Base-by-base conservation (phyloP, 2,329 filamentous ascomycete species). In the Rhynchosporium agropyri region DNA sequence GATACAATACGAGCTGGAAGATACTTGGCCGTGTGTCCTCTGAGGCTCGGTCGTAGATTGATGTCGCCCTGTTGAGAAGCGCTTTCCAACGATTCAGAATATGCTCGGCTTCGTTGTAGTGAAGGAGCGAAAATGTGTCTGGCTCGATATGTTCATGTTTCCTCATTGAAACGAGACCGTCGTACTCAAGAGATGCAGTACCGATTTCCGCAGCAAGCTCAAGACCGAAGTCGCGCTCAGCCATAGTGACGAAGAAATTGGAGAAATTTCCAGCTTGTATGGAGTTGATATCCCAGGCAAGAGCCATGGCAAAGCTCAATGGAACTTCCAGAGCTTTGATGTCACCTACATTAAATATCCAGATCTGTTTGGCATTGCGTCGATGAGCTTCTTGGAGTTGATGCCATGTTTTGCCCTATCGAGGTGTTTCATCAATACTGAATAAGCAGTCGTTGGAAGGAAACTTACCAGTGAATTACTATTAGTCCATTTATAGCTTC, bases 291-390 rank as follows among this genome's bases (percentile, higher is more conserved):
- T 89, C 83, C 72, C 89, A 90, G 1, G 85, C 87, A 65, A 89
- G 78, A 65, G 88, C 84, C 66, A 89, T 78, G 75, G 85, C 88
- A 73, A 89, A 86, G 70, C 78, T 84, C 70, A 89, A 83, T 36
- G 86, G 84, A 20, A 88, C 78, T 76, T 89, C 84, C 76, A 71
- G 43, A 0, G 81, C 80, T 71, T 86, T 87, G 58, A 87, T 77
- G 67, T 87, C 84, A 20, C 84, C 84, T 6, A 86, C 81, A 63
- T 87, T 87, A 57, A 84, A 81, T 40, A 86, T 78, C 84, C 84
- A 87, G 55, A 87, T 83, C 28, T 64, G 42, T 79, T 77, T 51
- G 77, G 77, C 5, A 80, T 81, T 2, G 80, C 81, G 77, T 36
- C 82, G 77, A 62, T 85, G 80, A 1, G 86, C 82, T 8, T 85